Evolutionary conservation across 768 basidiomycete genomes (phyloP), one percentile per base, ranked within the genome.

Genomic region (Trametes villosa): DNA sequence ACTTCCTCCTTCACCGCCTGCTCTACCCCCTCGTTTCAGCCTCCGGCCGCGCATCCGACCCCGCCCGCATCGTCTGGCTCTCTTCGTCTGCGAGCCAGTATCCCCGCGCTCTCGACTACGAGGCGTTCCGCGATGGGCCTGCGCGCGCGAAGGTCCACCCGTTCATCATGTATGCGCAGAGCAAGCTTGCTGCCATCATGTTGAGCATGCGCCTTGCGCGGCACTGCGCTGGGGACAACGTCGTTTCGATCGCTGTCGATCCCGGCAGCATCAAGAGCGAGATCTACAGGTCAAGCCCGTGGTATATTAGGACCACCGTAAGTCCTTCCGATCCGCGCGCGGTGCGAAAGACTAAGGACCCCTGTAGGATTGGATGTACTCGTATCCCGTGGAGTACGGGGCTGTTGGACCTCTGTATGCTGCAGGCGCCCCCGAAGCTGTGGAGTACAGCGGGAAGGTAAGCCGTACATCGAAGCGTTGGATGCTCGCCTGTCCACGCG

Each of bases 1-100:
- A 55, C 44, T 50, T 22, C 40, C 60, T 45, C 36, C 30, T 45
- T 41, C 9, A 15, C n/a, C 56, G 62, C n/a, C 74, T 80, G 13
- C 77, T 87, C 33, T 71, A 84, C 18, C 82, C 84, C 3, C 72
- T 72, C 6, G 73, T 84, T 34, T 18, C 77, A 22, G 41, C 56
- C 1, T 54, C 50, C 7, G 46, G 49, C 27, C 7, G 15, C 5
- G 53, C 83, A 84, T 86, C 4, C 87, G 72, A 75, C 34, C 84
- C 68, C 83, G 80, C 76, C 6, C 81, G 84, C 33, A 67, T 85
- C 34, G 72, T 85, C 34, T 79, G 72, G 18, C 72, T 75, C 9
- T 75, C 81, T 4, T 83, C 83, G 4, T 67, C 71, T 0, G 76
- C 66, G 3, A 72, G 73, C 45, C 62, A 72, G 50, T 56, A 76